Evolutionary conservation across 2,329 filamentous ascomycete species (phyloP), one percentile per base, ranked within the genome.

Genomic region (Exophiala viscosa): DNA sequence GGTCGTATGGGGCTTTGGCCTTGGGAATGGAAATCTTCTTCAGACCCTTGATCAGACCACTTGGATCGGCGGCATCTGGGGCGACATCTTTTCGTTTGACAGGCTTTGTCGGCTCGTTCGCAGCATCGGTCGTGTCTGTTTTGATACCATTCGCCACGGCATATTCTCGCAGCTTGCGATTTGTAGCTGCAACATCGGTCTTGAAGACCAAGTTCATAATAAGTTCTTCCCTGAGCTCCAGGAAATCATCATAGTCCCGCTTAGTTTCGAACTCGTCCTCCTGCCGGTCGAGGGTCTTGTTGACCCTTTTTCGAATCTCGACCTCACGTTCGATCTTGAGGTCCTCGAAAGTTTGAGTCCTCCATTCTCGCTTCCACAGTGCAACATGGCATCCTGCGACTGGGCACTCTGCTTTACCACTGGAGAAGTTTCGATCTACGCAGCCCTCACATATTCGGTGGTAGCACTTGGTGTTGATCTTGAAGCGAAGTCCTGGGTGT

Each of bases 391-490:
- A 99, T 36, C 87, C 88, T 0, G 89, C 88, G 53, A 96, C 89
- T 1, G 93, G 93, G 67, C 95, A 99, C 57, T 90, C 88, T 50
- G 90, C 89, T 0, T 93, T 93, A 0, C 93, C 93, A 50, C 89
- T 85, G 33, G 87, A 87, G 79, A 97, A 99, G 64, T 97, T 88
- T 50, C 92, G 87, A 71, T 92, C 88, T 38, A 97, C 91, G 75
- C 93, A 99, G 52, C 88, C 91, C 69, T 90, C 87, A 77, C 93
- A 99, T 89, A 99, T 97, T 62, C 90, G 90, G 78, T 99, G 93
- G 77, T 99, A 99, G 81, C 93, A 99, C 77, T 95, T 90, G 7
- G 92, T 90, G 70, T 97, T 96, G 75, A 99, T 91, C 63, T 93
- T 87, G 74, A 99, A 97, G 60, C 86, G 82, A 82, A 99, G 91